Evolutionary conservation across 2,329 filamentous ascomycete genomes (phyloP), one percentile per base, ranked within the genome.

Genomic region (Clonostachys solani): DNA sequence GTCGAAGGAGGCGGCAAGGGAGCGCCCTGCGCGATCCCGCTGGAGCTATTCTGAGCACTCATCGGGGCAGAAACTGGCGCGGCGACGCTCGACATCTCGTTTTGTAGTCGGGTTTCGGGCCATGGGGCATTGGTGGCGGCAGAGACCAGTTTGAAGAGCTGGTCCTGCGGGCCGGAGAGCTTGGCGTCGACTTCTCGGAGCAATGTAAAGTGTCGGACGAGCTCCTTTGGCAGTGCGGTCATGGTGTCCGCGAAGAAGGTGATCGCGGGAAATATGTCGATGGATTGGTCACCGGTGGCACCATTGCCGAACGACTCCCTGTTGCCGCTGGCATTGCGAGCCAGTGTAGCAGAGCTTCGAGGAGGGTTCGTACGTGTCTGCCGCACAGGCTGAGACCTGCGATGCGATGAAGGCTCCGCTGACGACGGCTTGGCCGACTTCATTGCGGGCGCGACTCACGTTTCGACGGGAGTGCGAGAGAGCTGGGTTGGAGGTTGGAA

Each of bases 161-260:
- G 80, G 57, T 94, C 87, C 64, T 96, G 90, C 7, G 94, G 87
- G 23, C 84, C 84, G 68, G 92, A 94, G 54, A 95, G 88, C 71
- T 99, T 99, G 52, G 92, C 92, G 72, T 99, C 94, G 43, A 97
- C 94, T 71, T 99, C 94, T 66, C 96, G 96, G 56, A 99, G 77
- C 48, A 97, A 80, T 34, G 92, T 96, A 58, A 96, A 96, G 67
- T 99, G 92, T 62, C 91, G 86, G 57, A 96, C 90, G 44, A 96
- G 89, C 71, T 99, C 94, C 65, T 92, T 92, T 5, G 94, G 94
- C 23, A 99, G 81, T 37, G 92, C 92, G 45, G 90, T 86, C 62
- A 97, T 90, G 52, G 91, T 86, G 66, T 97, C 92, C 52, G 92
- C 89, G 64, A 99, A 97, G 68, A 84, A 80, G 12, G 79, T 84